Base-by-base conservation (phyloP, 164 flowering plant species). In the Hamamelis virginiana region DNA sequence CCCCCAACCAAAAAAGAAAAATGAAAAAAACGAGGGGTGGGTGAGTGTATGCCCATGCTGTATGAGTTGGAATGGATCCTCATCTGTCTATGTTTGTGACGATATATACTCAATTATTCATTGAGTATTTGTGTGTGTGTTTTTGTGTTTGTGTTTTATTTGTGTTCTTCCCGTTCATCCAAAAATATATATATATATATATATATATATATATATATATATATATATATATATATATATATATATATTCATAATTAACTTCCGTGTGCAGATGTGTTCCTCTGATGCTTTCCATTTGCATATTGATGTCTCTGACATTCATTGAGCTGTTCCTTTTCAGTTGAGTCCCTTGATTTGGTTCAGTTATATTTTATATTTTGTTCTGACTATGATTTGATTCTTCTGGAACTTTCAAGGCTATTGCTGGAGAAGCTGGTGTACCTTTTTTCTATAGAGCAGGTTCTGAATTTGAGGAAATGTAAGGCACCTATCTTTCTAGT, bases 391-490 rank as follows among this genome's bases (percentile, higher is more conserved):
- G 27, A 33, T 57, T 60, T 53, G 66, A 26, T 59, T 59, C 73
- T 47, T 60, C 28, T 77, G 59, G 69, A 67, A 70, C 25, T 50
- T 71, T 80, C 78, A 77, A 96, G 99, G 99, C 99, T 71, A 93
- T 96, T 79, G 99, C 99, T 86, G 99, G 99, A 74, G 99, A 96
- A 84, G 99, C 99, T 65, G 99, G 99, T 27, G 99, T 96, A 25
- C 99, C 99, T 23, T 96, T 96, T 78, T 96, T 96, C 86, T 96
- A 96, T 66, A 84, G 96, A 80, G 99, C 99, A 57, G 99, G 99
- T 67, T 96, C 99, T 68, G 99, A 96, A 69, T 96, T 96, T 88
- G 99, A 96, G 79, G 99, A 96, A 83, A 96, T 96, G 99, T 96
- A 78, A 83, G 97, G 60, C 65, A 55, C 56, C 9, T 44, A 48